Conservation (phyloP, 768 basidiomycete species). For the Lactarius sp. region DNA sequence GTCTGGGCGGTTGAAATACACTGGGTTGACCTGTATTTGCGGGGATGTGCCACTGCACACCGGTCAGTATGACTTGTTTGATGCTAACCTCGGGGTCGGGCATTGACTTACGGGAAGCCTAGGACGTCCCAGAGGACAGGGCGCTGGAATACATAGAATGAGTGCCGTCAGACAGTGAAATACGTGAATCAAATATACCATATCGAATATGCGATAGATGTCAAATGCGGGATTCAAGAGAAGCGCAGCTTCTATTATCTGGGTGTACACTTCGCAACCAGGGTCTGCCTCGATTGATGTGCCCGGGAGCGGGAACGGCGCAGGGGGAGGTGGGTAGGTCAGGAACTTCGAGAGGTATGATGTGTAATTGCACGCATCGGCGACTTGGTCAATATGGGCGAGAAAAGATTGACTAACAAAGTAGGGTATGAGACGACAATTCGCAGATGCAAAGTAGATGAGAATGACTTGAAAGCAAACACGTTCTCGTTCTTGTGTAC, state of each 20-base stretch:
- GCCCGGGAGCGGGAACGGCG: slow-evolving; percentile 21
- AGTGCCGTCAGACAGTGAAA: background rate
- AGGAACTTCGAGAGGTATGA: slow-evolving; percentile 16
- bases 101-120: slow-evolving; percentile 21
- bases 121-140: slow-evolving; percentile 24
- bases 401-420: slow-evolving; percentile 23
- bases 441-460: background rate
- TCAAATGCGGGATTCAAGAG: slow-evolving; percentile 24
- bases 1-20: slow-evolving; percentile 25
- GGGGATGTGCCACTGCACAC: slow-evolving; percentile 19
- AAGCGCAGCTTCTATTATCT: slow-evolving; percentile 9
- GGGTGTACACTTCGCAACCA: slow-evolving; percentile 16
- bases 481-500: slow-evolving; percentile 17
- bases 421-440: background rate
- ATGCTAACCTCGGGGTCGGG: too few species aligned
- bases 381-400: slow-evolving; percentile 12
- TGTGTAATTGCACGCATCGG: slow-evolving; percentile 17
- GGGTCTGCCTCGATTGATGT: slow-evolving; percentile 3
- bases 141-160: background rate
- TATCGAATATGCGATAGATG: slow-evolving; percentile 23
- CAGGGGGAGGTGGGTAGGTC: slow-evolving; percentile 22
- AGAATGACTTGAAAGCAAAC: slow-evolving; percentile 19
- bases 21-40: slow-evolving; percentile 20
- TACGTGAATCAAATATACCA: slow-evolving; percentile 7
- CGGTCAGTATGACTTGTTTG: background rate